phyloP scores from a whole-genome alignment of 179 eudicot species.

The Vitellaria paradoxa region DNA sequence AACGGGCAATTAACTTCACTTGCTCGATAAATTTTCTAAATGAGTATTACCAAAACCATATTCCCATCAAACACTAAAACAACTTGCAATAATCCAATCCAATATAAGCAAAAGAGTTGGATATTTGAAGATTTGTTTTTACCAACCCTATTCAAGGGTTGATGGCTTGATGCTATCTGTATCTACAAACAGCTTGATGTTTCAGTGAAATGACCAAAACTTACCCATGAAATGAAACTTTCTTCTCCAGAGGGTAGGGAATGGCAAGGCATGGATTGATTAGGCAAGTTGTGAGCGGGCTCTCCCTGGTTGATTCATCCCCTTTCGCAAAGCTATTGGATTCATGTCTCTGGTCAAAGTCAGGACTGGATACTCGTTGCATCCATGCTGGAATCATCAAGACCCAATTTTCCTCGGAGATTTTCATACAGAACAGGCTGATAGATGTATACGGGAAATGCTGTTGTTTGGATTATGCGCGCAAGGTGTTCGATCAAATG shows the following conservation, averaged over 20 bases:
- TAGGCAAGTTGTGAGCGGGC: slow-evolving; percentile 28
- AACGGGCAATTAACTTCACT: no score
- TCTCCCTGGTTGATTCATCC: slow-evolving; percentile 42
- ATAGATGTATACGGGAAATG: slow-evolving; percentile 56
- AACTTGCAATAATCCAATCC: no score
- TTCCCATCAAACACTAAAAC: no score
- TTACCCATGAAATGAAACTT: no score
- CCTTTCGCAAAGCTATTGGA: slow-evolving; percentile 65
- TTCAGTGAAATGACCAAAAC: no score
- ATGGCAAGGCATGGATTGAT: slow-evolving; percentile 51
- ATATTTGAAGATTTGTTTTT: no score
- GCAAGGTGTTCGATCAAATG: slow-evolving; percentile 65
- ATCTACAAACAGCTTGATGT: background rate
- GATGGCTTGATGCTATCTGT: background rate
- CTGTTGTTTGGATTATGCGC: slow-evolving; percentile 47
- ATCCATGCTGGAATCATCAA: slow-evolving; percentile 56
- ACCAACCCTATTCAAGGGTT: background rate
- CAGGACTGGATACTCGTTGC: slow-evolving; percentile 32
- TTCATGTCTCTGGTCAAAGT: slow-evolving; percentile 49
- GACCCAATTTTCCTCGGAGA: slow-evolving; percentile 50
- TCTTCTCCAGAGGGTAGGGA: slow-evolving; percentile 20
- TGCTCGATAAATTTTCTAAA: no score
- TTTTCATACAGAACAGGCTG: slow-evolving; percentile 66
- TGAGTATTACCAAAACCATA: no score
- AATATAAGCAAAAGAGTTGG: no score